phyloP scores from a whole-genome alignment of 352 stramenopile genomes.

The Plasmopara muralis region DNA sequence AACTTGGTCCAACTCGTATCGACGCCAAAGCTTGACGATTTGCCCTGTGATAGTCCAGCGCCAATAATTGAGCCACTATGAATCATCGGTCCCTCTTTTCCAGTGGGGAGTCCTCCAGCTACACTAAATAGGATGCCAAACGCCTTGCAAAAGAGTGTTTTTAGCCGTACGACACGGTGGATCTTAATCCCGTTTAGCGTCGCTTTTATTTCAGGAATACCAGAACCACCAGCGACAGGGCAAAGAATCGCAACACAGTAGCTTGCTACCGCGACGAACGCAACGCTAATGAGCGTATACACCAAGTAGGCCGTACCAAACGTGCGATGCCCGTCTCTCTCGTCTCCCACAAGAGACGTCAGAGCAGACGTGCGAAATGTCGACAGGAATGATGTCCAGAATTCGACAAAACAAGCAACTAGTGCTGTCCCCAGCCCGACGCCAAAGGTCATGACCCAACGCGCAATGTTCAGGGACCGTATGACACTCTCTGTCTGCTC shows the following conservation, averaged over 20 bases:
- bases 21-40: constrained; percentile 79
- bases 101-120: constrained; percentile 58
- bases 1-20: constrained; percentile 88
- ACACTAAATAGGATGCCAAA: constrained; percentile 86
- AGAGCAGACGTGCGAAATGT: constrained; percentile 88
- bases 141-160: constrained; percentile 95
- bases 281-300: constrained; percentile 89
- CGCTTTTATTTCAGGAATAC: constrained; percentile 97
- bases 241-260: constrained; percentile 92
- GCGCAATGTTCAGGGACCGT: constrained; percentile 70
- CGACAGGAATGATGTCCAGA: constrained; percentile 80
- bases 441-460: constrained; percentile 95
- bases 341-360: constrained; percentile 62
- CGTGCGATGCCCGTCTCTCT: constrained; percentile 32
- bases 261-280: constrained; percentile 88
- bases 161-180: constrained; percentile 91
- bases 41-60: constrained; percentile 93
- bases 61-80: constrained; percentile 90
- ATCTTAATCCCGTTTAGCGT: constrained; percentile 98
- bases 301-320: constrained; percentile 81
- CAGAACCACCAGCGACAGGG: constrained; percentile 91
- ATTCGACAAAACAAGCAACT: constrained; percentile 92
- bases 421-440: constrained; percentile 91
- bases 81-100: constrained; percentile 91
- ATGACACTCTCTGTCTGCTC: constrained; percentile 72